These are phyloP conservation scores for Aspergillus glaucus DNA, from an alignment of 2,329 filamentous ascomycete species.

Conservation along the genomic window DNA sequence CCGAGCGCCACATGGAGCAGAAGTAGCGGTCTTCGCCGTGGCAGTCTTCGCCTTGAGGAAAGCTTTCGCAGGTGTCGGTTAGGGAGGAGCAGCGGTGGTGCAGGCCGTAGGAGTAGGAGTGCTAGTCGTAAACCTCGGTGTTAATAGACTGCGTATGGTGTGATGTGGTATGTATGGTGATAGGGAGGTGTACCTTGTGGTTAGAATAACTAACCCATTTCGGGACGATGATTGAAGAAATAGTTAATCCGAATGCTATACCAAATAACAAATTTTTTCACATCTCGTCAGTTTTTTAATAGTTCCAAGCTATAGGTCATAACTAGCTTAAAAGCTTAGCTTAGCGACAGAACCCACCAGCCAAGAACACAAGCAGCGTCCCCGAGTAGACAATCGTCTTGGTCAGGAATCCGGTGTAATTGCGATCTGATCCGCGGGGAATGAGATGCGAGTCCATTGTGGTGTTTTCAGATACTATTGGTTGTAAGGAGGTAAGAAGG, in stretches of 20 bases:
- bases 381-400: slow-evolving; percentile 43
- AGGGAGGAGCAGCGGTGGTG: slow-evolving; percentile 73
- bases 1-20: slow-evolving; percentile 85
- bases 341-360: slow-evolving; percentile 25
- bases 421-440: slow-evolving; percentile 36
- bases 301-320: neutral
- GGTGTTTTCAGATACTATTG: neutral
- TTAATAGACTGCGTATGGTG: neutral
- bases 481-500: neutral
- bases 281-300: neutral
- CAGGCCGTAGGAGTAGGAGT: slow-evolving; percentile 66
- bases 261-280: neutral
- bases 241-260: slow-evolving; percentile 39
- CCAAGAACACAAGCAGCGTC: slow-evolving; percentile 40
- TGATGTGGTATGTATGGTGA: neutral
- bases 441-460: slow-evolving; percentile 40
- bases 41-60: slow-evolving; percentile 65
- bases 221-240: slow-evolving; percentile 42
- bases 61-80: slow-evolving; percentile 48
- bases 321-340: neutral
- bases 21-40: slow-evolving; percentile 63
- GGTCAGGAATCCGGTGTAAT: slow-evolving; percentile 44
- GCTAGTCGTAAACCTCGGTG: slow-evolving; percentile 32
- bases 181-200: slow-evolving; percentile 29
- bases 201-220: slow-evolving; percentile 45